Evolutionary conservation across 2,329 filamentous ascomycete species (phyloP).

Genomic region (Akanthomyces uredinophilus): DNA sequence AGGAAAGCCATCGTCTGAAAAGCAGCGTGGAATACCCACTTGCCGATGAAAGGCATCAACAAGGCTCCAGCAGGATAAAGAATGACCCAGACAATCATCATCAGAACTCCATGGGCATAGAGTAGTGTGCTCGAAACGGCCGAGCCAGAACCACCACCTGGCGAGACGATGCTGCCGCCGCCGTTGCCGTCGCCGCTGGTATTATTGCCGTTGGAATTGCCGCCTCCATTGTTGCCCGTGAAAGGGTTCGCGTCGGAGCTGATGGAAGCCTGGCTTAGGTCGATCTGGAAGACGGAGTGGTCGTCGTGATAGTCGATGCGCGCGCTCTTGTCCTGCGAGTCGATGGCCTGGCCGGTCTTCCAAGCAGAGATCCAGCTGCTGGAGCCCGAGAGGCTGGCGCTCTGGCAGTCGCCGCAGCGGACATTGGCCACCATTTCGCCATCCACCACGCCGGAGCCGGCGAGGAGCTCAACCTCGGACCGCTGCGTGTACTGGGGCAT

Average conservation of each 20-base stretch:
- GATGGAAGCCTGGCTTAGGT: constrained; percentile 44
- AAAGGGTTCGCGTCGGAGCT: constrained; percentile 50
- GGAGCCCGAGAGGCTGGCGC: constrained; percentile 37
- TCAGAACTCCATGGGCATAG: constrained; percentile 52
- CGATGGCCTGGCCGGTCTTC: constrained; percentile 42
- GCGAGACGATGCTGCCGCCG: constrained; percentile 6
- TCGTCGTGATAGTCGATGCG: constrained; percentile 43
- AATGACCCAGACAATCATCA: constrained; percentile 54
- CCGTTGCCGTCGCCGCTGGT: constrained; percentile 2
- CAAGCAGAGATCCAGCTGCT: constrained; percentile 52
- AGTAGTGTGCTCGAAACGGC: constrained; percentile 26
- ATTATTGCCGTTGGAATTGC: neutral
- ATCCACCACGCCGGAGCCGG: constrained; percentile 50
- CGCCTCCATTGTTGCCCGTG: constrained; percentile 15
- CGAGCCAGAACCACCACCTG: constrained; percentile 16
- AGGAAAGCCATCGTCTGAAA: constrained; percentile 52
- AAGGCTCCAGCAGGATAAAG: constrained; percentile 57
- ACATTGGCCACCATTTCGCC: constrained; percentile 57
- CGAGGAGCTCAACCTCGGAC: constrained; percentile 47
- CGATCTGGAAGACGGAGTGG: constrained; percentile 39
- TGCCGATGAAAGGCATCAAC: constrained; percentile 54
- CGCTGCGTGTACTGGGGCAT: constrained; percentile 42
- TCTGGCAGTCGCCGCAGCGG: constrained; percentile 47
- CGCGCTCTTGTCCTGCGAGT: constrained; percentile 35
- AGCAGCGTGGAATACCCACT: constrained; percentile 52